A percentile compares a stretch with the other conserved stretches of the same genome.
These are phyloP conservation scores for Teunomyces panamensis DNA, from an alignment of 805 yeast genomes.

Conservation along the genomic window DNA sequence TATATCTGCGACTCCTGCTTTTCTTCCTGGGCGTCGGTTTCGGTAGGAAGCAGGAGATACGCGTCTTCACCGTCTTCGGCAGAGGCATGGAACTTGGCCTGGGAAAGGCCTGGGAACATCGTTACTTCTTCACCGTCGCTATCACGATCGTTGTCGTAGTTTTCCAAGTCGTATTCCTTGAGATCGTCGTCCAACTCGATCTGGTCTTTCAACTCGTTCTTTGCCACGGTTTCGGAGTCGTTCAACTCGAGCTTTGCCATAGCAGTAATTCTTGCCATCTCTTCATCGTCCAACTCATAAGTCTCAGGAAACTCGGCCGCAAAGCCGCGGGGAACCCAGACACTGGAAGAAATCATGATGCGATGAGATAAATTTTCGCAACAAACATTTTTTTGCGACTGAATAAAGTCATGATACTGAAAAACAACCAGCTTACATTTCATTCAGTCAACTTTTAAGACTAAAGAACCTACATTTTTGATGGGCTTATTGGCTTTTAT, in stretches of 20 bases:
- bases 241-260: constrained; percentile 80
- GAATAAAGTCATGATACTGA: too few species aligned
- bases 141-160: constrained; percentile 71
- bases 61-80: constrained; percentile 52
- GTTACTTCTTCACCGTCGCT: constrained; percentile 56
- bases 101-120: constrained; percentile 70
- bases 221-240: constrained; percentile 51
- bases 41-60: constrained; percentile 60
- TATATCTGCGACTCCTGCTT: constrained; percentile 80
- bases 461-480: too few species aligned
- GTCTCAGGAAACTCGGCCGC: constrained; percentile 91
- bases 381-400: neutral
- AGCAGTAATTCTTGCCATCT: constrained; percentile 83
- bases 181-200: constrained; percentile 76
- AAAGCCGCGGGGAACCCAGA: constrained; percentile 96
- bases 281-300: constrained; percentile 86
- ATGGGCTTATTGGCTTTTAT: too few species aligned
- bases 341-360: constrained; percentile 81
- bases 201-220: constrained; percentile 44
- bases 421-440: too few species aligned
- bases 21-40: constrained; percentile 68
- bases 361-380: neutral
- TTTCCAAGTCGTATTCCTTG: constrained; percentile 82
- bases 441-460: too few species aligned
- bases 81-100: constrained; percentile 51